Evolutionary conservation across 768 basidiomycete genomes (phyloP), one percentile per base, ranked within the genome.

Genomic region (Podaxis carcinomalis): DNA sequence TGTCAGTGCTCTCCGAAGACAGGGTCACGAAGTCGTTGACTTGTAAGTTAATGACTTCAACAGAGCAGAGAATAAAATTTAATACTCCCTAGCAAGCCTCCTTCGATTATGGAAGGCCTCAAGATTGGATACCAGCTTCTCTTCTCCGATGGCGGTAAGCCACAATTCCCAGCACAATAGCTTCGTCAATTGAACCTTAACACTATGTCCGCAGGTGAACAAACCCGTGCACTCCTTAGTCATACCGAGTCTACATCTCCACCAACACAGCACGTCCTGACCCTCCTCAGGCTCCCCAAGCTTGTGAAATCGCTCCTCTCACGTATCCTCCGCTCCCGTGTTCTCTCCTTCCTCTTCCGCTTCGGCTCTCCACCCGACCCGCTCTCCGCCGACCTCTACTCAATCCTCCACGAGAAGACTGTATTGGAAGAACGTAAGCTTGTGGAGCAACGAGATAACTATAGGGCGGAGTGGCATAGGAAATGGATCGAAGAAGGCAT

Each of bases 21-120:
- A 85, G 56, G 88, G 86, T 1, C 86, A 89, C 62, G 82, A 87
- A 70, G 77, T 89, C 25, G 82, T 86, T 11, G 74, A 82, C 44
- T 81, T 89, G 88, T 87, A 68, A 36, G 32, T 27, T 44, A 25
- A 42, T 23, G 32, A 61, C 40, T 1, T 27, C 21, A 9, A 23
- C 56, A 39, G n/a, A 25, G 32, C 32, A 55, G 49, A 54, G 21
- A 7, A 40, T 21, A 14, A 32, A 35, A 36, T 50, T 35, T 59
- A n/a, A 23, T n/a, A 16, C 27, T 19, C 60, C 57, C 61, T 11
- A 74, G 70, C 63, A 64, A 66, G 7, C 79, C 84, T 27, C 85
- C 85, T n/a, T 69, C 77, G 53, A 74, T 85, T 25, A 64, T 72
- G n/a, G 75, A 79, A 49, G 80, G 83, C n/a, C 68, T 84, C 21